Evolutionary conservation across 148 eudicot genomes (phyloP).

Genomic region (Nepenthes gracilis): DNA sequence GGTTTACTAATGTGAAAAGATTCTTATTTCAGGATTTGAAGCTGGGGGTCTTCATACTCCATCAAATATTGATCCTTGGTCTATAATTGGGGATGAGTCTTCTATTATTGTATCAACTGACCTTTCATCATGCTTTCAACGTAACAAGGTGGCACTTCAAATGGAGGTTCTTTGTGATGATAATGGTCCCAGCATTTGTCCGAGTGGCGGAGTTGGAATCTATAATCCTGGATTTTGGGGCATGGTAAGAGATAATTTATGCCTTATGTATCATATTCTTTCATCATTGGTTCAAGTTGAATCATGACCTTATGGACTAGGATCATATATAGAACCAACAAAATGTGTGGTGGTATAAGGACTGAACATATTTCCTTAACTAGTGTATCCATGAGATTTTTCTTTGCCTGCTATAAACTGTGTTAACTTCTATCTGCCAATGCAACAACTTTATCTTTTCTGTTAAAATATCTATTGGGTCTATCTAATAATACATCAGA

Average conservation of each 20-base stretch:
- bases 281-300: too few relatives aligned
- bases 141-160: slow-evolving; percentile 65
- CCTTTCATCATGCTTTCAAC: slow-evolving; percentile 87
- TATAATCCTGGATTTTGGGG: slow-evolving; percentile 98
- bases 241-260: slow-evolving; percentile 43
- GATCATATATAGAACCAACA: not conserved
- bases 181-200: slow-evolving; percentile 42
- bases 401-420: too few relatives aligned
- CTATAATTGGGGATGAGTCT: slow-evolving; percentile 60
- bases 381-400: too few relatives aligned
- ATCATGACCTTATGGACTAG: not conserved
- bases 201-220: slow-evolving; percentile 80
- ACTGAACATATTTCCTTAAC: not conserved
- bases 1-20: slow-evolving; percentile 4
- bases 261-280: not conserved
- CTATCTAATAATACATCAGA: not conserved
- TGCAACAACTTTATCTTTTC: too few relatives aligned
- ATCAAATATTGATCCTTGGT: slow-evolving; percentile 77
- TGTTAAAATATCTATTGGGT: too few relatives aligned
- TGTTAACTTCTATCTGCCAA: too few relatives aligned
- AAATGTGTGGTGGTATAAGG: not conserved
- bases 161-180: slow-evolving; percentile 80
- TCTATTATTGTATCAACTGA: slow-evolving; percentile 56
- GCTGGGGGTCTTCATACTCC: slow-evolving; percentile 69
- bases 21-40: slow-evolving; percentile 65